Base-by-base conservation (phyloP, 2,329 filamentous ascomycete species). In the Seiridium cupressi region DNA sequence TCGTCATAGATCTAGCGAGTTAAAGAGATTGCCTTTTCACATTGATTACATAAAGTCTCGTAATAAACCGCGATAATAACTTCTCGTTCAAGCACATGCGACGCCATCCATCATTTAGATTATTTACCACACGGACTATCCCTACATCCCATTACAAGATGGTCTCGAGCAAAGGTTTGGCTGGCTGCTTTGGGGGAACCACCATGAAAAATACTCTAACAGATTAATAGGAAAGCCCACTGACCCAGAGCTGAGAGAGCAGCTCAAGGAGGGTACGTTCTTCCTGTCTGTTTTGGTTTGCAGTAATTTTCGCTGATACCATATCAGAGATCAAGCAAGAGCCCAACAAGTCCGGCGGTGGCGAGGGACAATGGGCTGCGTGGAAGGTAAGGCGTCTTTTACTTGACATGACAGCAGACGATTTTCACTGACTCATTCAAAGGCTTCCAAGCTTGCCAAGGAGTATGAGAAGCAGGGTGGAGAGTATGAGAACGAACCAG, bases 381-480 rank as follows among this genome's bases (percentile, higher is more conserved):
- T 76, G 73, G 73, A 76, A 76, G 68, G 73, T 72, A 35, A 61
- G 53, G 32, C 6, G 8, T 10, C 13, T 54, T 31, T 18, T 5
- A 7, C 35, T 13, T 9, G 35, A 40, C 0, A 10, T 42, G 9
- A 42, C 38, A 42, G 13, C 7, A 18, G 46, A 48, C 18, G 18
- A 18, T 48, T 7, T 8, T 31, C n/a, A 36, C 53, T 55, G 36
- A 10, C 51, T 34, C 36, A 13, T 11, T 35, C 1, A 5, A 44
- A 74, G 74, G 72, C 68, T 2, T 64, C 68, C 3, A 77, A 77
- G 63, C 65, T 77, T 3, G 74, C 74, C 2, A 77, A 79, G 59
- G 75, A 77, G 63, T 77, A 78, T 55, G 75, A 78, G 67, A 75
- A 73, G 63, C 73, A 74, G 46, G 76, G 76, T 1, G 75, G 76